Evolutionary conservation across 1,284 basidiomycete genomes (phyloP).

Genomic region (Ustilago trichophora): DNA sequence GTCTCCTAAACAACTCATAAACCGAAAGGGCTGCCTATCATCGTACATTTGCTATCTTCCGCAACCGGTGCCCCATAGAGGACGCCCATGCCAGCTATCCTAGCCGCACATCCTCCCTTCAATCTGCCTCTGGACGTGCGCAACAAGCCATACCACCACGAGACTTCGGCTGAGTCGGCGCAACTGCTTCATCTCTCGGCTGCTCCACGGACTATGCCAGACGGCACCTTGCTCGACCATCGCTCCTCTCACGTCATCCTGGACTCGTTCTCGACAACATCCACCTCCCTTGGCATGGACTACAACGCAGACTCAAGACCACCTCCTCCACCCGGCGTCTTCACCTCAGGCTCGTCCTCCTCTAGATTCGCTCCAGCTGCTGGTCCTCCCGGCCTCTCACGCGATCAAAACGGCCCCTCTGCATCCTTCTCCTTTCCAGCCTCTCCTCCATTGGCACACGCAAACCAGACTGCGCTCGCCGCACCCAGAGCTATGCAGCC

Average conservation of each 20-base stretch:
- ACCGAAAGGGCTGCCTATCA: too few species aligned
- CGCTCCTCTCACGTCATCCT: conserved; percentile 9
- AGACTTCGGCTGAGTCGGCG: conserved; percentile 1
- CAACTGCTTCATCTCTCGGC: neutral
- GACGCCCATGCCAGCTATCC: conserved; percentile 9
- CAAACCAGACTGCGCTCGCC: conserved; percentile 19
- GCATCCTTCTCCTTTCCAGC: conserved; percentile 17
- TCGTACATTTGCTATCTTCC: too few species aligned
- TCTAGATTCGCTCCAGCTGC: conserved; percentile 2
- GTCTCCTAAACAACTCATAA: too few species aligned
- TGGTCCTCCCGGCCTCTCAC: conserved; percentile 9
- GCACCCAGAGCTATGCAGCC: conserved; percentile 53
- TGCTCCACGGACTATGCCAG: conserved; percentile 29
- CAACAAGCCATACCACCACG: too few species aligned
- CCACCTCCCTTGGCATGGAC: conserved; percentile 10
- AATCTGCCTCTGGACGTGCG: neutral
- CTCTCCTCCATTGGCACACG: conserved; percentile 22
- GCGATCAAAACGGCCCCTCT: conserved; percentile 1
- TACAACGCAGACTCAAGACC: conserved; percentile 9
- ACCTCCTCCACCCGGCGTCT: conserved; percentile 13
- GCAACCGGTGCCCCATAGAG: neutral
- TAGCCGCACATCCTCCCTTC: conserved; percentile 1
- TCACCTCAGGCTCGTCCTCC: too few species aligned
- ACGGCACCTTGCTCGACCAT: conserved; percentile 14
- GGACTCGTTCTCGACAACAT: conserved; percentile 3